Evolutionary conservation across 306 rosid genomes (phyloP), one percentile per base, ranked within the genome.

Genomic region (Geum urbanum): DNA sequence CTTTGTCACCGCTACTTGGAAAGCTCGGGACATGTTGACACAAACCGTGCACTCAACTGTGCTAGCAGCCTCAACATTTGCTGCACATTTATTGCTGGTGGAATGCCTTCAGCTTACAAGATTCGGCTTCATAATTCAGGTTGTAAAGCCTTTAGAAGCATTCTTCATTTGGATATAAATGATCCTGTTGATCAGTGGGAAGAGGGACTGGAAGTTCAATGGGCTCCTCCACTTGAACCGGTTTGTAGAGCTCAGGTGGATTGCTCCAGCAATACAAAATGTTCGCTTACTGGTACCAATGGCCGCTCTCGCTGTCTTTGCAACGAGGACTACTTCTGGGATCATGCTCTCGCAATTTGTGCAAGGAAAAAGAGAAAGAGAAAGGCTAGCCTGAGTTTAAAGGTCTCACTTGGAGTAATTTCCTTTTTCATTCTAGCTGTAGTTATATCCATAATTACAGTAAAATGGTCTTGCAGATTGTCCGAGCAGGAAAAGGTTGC

Each of bases 121-220:
- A 94, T 91, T 55, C 49, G 97, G 79, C 97, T 94, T 78, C 99
- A 91, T 35, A 77, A 48, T 48, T 91, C 97, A n/a, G 97, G 96
- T 6, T 94, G 99, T 76, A 83, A 70, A 77, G 96, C 99, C 7
- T 83, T 89, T 83, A 86, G 95, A 81, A 94, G 99, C 81, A 78
- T 91, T 70, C 77, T 89, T 79, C 84, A 87, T 72, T 83, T 89
- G 81, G 84, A 86, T 67, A 32, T 63, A 5, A 81, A 73, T 35
- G 83, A 86, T 74, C 86, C 88, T 45, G 81, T 89, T 6, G 78
- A 62, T 67, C 86, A 85, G 54, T 94, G 97, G 99, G 91, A 88
- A 69, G 96, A 88, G 64, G 97, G 97, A 7, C 74, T 94, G 74
- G 97, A 94, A 80, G 84, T 94, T 84, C 99, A 91, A 70, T 91